Base-by-base conservation (phyloP, 1,139 yeast genomes). In the Magnusiomyces fungicola region DNA sequence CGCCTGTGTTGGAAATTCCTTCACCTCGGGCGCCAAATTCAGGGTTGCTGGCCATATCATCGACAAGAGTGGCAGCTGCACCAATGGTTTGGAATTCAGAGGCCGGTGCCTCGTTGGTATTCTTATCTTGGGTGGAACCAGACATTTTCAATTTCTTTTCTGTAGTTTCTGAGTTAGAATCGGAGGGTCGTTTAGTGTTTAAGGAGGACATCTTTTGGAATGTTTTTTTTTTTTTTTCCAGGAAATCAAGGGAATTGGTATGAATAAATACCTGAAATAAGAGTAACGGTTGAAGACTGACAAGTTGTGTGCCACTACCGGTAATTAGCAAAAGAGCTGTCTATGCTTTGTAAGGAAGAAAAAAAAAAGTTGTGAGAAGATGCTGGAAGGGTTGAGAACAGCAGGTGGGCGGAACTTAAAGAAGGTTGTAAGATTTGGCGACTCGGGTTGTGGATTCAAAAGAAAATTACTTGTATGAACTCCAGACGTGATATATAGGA, bases 1-100 rank as follows among this genome's bases (percentile, higher is more conserved):
- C 71, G 10, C 70, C 68, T 6, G 71, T 67, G 10, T 58, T 56
- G 29, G 61, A 55, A 49, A 64, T 54, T 23, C 64, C 62, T 14
- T 60, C 52, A 9, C 51, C 53, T 16, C 49, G 46, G 34, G 53
- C 51, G 29, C 50, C 53, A 27, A 44, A 46, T 16, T 55, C 60
- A n/a, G 55, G 53, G 10, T 53, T 55, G 24, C 58, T 56, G 24
- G 50, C 56, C 43, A 53, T 51, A 32, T 52, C 41, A 43, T 58
- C 62, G 40, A 61, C 54, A 29, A 48, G 53, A 47, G 59, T 56
- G 30, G 58, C 65, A 27, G 60, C 61, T 19, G 56, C 60, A 10
- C 65, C 64, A 3, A 62, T 61, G 16, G 56, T 45, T 25, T 54
- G 34, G 50, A 61, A 60, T 38, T 32, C 29, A 9, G 45, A 14